phyloP scores from a whole-genome alignment of 2,329 filamentous ascomycete genomes.

The Harringtonia aguacate region DNA sequence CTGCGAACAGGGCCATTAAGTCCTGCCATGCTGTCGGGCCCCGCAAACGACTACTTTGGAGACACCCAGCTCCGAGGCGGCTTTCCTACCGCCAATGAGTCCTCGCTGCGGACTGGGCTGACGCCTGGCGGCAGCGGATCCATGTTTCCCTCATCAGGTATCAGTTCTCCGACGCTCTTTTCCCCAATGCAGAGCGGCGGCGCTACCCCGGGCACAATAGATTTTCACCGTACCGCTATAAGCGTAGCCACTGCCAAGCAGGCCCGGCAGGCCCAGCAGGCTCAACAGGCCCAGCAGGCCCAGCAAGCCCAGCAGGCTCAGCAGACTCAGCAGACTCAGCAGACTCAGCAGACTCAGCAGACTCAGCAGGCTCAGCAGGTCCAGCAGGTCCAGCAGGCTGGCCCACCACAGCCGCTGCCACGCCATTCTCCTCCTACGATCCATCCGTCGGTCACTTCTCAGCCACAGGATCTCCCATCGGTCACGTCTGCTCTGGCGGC shows the following conservation, averaged over 20 bases:
- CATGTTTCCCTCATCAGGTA: conserved; percentile 91
- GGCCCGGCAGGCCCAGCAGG: conserved; percentile 35
- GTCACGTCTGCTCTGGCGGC: conserved; percentile 19
- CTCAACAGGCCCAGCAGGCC: conserved; percentile 22
- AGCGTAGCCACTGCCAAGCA: conserved; percentile 62
- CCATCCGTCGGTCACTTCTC: conserved; percentile 29
- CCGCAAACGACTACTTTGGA: conserved; percentile 74
- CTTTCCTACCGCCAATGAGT: conserved; percentile 95
- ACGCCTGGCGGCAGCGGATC: conserved; percentile 92
- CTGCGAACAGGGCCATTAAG: conserved; percentile 87
- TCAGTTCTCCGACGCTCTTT: conserved; percentile 75
- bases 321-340: conserved; percentile 27
- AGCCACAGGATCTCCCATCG: conserved; percentile 41
- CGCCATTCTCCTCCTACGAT: conserved; percentile 11
- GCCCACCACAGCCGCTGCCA: conserved; percentile 20
- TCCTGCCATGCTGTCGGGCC: conserved; percentile 93
- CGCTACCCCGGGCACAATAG: conserved; percentile 79
- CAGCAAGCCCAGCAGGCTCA: conserved; percentile 10
- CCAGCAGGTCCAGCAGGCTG: conserved; percentile 5
- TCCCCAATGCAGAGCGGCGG: conserved; percentile 69
- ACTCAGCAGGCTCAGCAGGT: conserved; percentile 22
- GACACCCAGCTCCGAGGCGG: conserved; percentile 71
- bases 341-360: conserved; percentile 38
- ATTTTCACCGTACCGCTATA: conserved; percentile 90
- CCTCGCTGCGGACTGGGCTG: conserved; percentile 77